These are phyloP conservation scores for Mycena amicta DNA, from an alignment of 768 basidiomycete species.

Conservation along the genomic window DNA sequence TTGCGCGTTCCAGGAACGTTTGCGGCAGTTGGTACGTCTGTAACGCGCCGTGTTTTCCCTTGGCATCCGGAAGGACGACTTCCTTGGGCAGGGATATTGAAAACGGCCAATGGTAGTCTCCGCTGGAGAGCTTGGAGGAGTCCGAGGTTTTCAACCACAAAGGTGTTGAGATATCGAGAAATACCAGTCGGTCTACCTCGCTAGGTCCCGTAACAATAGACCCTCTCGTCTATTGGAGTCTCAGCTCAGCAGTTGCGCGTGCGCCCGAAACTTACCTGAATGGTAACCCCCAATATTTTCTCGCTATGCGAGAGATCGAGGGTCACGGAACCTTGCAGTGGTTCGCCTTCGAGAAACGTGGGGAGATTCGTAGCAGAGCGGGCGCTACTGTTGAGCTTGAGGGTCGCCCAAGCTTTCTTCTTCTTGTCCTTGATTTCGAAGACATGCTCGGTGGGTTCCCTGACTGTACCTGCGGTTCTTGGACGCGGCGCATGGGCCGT, in stretches of 20 bases:
- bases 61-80: constrained; percentile 22
- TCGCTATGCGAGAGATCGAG: constrained; percentile 15
- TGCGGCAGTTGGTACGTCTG: constrained; percentile 31
- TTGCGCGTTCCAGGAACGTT: constrained; percentile 37
- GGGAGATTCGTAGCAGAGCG: constrained; percentile 8
- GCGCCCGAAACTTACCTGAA: constrained; percentile 7
- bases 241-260: not conserved
- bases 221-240: constrained; percentile 2
- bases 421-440: constrained; percentile 23
- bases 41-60: constrained; percentile 8
- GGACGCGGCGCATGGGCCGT: constrained; percentile 11
- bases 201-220: constrained; percentile 14
- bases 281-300: constrained; percentile 15
- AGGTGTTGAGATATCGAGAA: constrained; percentile 19
- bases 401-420: constrained; percentile 21
- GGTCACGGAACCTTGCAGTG: constrained; percentile 12
- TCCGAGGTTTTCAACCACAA: constrained; percentile 22
- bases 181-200: constrained; percentile 1
- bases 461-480: constrained; percentile 9
- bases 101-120: constrained; percentile 43
- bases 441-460: constrained; percentile 17
- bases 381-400: constrained; percentile 17
- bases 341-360: constrained; percentile 17
- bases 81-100: constrained; percentile 40
- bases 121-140: constrained; percentile 36